Percentiles rank a stretch among this genome's conserved stretches.
Conservation (phyloP, 495 filamentous ascomycete species). For the Parachaetomium inaequale region DNA sequence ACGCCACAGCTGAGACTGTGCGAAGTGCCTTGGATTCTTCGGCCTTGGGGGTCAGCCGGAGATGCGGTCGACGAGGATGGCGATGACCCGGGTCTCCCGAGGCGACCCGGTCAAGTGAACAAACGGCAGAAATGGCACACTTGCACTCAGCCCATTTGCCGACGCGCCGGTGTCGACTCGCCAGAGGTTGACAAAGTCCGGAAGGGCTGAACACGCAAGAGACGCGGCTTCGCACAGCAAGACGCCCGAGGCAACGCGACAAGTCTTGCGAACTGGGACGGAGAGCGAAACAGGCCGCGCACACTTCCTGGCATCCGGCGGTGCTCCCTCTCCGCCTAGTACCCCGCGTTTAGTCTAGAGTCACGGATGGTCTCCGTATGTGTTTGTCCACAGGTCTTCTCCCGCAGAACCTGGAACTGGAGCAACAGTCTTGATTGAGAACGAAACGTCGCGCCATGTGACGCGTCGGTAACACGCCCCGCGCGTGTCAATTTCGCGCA, state of each 20-base stretch:
- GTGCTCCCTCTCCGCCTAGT: not conserved
- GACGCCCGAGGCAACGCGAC: conserved; percentile 7
- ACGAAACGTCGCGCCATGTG: conserved; percentile 29
- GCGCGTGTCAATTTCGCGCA: conserved; percentile 3
- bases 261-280: conserved; percentile 1
- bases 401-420: not conserved
- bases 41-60: not conserved
- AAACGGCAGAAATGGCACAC: not conserved
- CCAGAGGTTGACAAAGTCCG: not conserved
- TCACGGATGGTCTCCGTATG: not conserved
- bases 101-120: not conserved
- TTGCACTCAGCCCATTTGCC: not conserved
- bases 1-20: conserved; percentile 45
- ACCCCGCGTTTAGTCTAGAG: not conserved
- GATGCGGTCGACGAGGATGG: conserved; percentile 7
- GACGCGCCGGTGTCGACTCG: not conserved
- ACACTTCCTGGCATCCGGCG: not conserved
- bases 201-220: not conserved
- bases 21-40: not conserved
- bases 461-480: conserved; percentile 22
- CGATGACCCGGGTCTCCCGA: conserved; percentile 6
- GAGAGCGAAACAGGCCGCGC: conserved; percentile 7
- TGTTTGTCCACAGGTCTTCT: not conserved
- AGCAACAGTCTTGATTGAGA: not conserved
- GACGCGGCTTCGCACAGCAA: not conserved